phyloP scores from a whole-genome alignment of 768 basidiomycete genomes.

The Psilocybe sp. region DNA sequence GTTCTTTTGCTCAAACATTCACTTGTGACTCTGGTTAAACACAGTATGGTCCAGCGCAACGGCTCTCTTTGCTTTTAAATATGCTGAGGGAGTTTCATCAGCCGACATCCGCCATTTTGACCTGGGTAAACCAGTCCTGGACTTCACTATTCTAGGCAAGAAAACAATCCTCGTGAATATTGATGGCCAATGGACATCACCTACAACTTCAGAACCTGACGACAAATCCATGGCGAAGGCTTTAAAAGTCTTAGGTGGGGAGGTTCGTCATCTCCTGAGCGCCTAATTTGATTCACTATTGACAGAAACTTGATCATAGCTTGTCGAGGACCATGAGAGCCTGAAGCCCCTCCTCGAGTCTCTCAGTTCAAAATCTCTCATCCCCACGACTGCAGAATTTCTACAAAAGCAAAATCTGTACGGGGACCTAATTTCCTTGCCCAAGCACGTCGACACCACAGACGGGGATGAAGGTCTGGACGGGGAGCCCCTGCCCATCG shows the following conservation, averaged over 20 bases:
- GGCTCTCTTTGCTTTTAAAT: slow-evolving; percentile 55
- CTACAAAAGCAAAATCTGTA: slow-evolving; percentile 61
- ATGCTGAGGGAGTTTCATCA: slow-evolving; percentile 18
- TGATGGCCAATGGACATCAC: slow-evolving; percentile 41
- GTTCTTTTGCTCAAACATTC: slow-evolving; percentile 18
- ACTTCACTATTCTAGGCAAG: slow-evolving; percentile 43
- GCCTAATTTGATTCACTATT: not conserved
- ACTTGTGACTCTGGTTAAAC: not conserved
- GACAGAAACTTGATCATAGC: slow-evolving; percentile 22
- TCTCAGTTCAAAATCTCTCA: slow-evolving; percentile 39
- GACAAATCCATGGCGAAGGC: slow-evolving; percentile 23
- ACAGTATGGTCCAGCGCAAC: slow-evolving; percentile 47
- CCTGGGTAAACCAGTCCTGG: slow-evolving; percentile 57
- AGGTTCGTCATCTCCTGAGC: slow-evolving; percentile 28
- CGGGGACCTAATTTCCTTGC: slow-evolving; percentile 49
- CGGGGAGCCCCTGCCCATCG: slow-evolving; percentile 14
- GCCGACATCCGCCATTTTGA: slow-evolving; percentile 38
- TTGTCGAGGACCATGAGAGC: slow-evolving; percentile 26
- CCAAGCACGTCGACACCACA: slow-evolving; percentile 40
- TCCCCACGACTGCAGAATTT: slow-evolving; percentile 45
- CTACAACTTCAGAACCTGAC: slow-evolving; percentile 7
- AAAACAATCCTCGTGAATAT: slow-evolving; percentile 43
- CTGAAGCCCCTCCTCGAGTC: slow-evolving; percentile 33
- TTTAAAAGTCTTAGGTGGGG: slow-evolving; percentile 31
- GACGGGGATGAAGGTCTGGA: slow-evolving; percentile 6